Evolutionary conservation across 1,139 yeast species (phyloP).

Genomic region (Suhomyces bribrorum): DNA sequence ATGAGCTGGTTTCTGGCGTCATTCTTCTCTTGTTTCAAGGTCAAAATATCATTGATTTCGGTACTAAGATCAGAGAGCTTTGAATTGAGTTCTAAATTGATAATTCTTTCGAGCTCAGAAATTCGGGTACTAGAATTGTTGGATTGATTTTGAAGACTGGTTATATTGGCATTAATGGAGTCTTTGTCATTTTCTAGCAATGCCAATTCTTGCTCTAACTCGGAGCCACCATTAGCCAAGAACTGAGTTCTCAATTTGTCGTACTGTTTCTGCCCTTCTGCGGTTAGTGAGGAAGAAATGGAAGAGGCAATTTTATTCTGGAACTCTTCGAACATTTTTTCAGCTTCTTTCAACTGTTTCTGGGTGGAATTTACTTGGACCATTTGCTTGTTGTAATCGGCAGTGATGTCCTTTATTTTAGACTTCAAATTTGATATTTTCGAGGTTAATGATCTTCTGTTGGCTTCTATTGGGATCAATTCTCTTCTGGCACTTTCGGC

Average conservation of each 20-base stretch:
- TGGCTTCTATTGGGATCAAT: slow-evolving; percentile 59
- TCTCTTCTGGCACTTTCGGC: slow-evolving; percentile 50
- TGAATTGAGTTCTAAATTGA: slow-evolving; percentile 34
- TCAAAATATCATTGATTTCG: slow-evolving; percentile 35
- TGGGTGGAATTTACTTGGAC: slow-evolving; percentile 42
- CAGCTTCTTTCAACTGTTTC: slow-evolving; percentile 50
- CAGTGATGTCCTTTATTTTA: slow-evolving; percentile 53
- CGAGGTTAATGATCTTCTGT: slow-evolving; percentile 46
- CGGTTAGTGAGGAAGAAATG: slow-evolving; percentile 36
- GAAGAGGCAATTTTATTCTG: slow-evolving; percentile 35
- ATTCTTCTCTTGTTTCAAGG: slow-evolving; percentile 42
- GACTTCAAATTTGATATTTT: slow-evolving; percentile 51
- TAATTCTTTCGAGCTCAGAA: slow-evolving; percentile 31
- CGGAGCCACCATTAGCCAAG: slow-evolving; percentile 58
- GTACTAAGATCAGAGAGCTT: slow-evolving; percentile 35
- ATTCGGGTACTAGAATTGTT: slow-evolving; percentile 43
- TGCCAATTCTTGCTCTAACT: slow-evolving; percentile 52
- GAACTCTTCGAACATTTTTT: slow-evolving; percentile 44
- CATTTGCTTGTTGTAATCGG: slow-evolving; percentile 57
- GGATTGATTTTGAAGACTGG: slow-evolving; percentile 46
- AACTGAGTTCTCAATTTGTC: slow-evolving; percentile 59
- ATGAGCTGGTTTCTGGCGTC: slow-evolving; percentile 43
- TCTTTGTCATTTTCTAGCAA: slow-evolving; percentile 48
- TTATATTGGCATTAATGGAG: slow-evolving; percentile 40
- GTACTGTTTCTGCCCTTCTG: slow-evolving; percentile 60